Base-by-base conservation (phyloP, 139 green algal species). In the Chlamydomonas applanata region DNA sequence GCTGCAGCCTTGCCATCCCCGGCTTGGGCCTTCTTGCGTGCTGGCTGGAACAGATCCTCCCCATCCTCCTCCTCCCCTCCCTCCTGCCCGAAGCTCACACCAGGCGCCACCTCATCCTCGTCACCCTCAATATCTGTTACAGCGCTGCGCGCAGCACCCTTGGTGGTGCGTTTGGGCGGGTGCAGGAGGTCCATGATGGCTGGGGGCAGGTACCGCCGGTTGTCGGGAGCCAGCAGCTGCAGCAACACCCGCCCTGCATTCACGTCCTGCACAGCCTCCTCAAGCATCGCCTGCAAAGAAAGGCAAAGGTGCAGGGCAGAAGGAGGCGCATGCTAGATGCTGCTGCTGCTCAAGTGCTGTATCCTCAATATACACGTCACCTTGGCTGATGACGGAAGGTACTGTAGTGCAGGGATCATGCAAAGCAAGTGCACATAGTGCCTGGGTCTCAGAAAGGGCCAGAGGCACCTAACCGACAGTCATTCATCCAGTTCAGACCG, bases 401-500 rank as follows among this genome's bases (percentile, higher is more conserved):
- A n/a, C n/a, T n/a, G n/a, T n/a, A n/a, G n/a, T n/a, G n/a, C n/a
- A n/a, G n/a, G n/a, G n/a, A n/a, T n/a, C n/a, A n/a, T n/a, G n/a
- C n/a, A n/a, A n/a, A n/a, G n/a, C n/a, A n/a, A n/a, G n/a, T n/a
- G 40, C 40, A 49, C 11, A 11, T 49, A 11, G 7, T 11, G 40
- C 40, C 40, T 11, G 11, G 40, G 11, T 49, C 40, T 49, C 40
- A 49, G 40, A 49, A 11, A 19, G 40, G 40, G 7, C 11, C 40
- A 49, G 11, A 49, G 40, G 40, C 40, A 49, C 40, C 33, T n/a
- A 67, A 63, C 89, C 86, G 88, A 94, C 89, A 90, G 46, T 94
- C 88, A 85, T 87, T 66, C 89, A 93, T 63, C 57, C 32, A 61
- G 14, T 59, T 94, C 89, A 87, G 89, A 92, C 89, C 89, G 89